A percentile compares a stretch with the other conserved stretches of the same genome.
These are phyloP conservation scores for Sphagnum contortum DNA, from an alignment of 225 moss, liverwort and hornwort genomes.

Conservation along the genomic window DNA sequence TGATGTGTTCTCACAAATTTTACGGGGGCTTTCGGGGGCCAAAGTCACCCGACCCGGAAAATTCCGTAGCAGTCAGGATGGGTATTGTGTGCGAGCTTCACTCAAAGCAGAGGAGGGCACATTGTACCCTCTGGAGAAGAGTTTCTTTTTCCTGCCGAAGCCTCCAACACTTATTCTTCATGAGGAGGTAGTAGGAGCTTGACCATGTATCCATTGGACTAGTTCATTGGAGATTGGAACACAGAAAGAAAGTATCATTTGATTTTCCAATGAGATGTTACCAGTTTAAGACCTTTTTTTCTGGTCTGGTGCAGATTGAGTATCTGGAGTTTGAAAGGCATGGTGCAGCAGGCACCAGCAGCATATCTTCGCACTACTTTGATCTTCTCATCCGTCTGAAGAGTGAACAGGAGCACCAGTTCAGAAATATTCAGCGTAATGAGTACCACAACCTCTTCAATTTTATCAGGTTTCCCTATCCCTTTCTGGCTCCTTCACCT, in stretches of 20 bases:
- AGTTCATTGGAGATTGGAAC: not conserved
- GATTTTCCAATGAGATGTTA: too few relatives aligned
- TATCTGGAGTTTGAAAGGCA: slow-evolving; percentile 96
- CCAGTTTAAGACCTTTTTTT: not conserved
- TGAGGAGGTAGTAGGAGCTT: slow-evolving; percentile 43
- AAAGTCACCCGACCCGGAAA: slow-evolving; percentile 96
- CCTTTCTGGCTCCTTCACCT: too few relatives aligned
- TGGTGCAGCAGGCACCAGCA: slow-evolving; percentile 94
- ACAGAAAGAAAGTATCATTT: not conserved
- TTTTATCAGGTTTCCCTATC: slow-evolving; percentile 46
- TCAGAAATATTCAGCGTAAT: slow-evolving; percentile 90
- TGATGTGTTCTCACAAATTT: slow-evolving; percentile 90
- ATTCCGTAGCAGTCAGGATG: slow-evolving; percentile 92
- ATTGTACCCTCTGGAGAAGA: slow-evolving; percentile 92
- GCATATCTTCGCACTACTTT: slow-evolving; percentile 97
- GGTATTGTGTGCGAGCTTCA: slow-evolving; percentile 75
- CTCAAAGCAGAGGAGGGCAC: slow-evolving; percentile 98
- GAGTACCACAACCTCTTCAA: slow-evolving; percentile 96
- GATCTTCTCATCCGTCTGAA: slow-evolving; percentile 94
- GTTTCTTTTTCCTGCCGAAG: slow-evolving; percentile 98
- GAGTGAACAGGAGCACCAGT: slow-evolving; percentile 97
- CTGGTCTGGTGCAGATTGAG: slow-evolving; percentile 50
- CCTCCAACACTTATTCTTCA: slow-evolving; percentile 97
- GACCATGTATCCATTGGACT: not conserved
- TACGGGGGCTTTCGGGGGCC: slow-evolving; percentile 81